Base-by-base conservation (phyloP, 108 stramenopile genomes). In the Cyclotella choctawhatcheeana region DNA sequence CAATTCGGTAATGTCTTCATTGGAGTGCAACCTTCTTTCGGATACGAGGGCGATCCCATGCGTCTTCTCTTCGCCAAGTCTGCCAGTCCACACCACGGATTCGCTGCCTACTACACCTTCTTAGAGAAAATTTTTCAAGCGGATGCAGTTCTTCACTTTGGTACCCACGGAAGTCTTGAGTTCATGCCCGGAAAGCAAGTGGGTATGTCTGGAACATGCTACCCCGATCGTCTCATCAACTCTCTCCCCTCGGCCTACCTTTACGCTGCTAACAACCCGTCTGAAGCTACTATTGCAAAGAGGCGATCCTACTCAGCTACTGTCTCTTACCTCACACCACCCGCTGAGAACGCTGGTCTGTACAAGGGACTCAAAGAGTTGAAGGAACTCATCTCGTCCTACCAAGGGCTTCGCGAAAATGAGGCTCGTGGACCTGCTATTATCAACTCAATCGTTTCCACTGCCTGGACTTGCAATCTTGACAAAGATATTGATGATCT, bases 161-260 rank as follows among this genome's bases (percentile, higher is more conserved):
- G 97, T 66, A 98, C 97, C 18, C 97, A 98, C 82, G 97, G 96
- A 58, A 89, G 87, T 79, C 80, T 97, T 31, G 97, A 97, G 76
- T 98, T 98, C 90, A 97, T 97, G 96, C 97, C 97, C 71, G 97
- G 97, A 76, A 97, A 97, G 88, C 97, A 97, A 83, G 97, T 98
- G 20, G 97, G 97, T 77, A 98, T 98, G 97, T 93, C 93, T 61
- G 97, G 96, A 58, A 94, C 95, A 18, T 98, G 97, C 89, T 98
- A 98, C 87, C 97, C 97, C 22, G 97, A 98, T 78, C 90, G 97
- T 58, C 77, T 98, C 31, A 97, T 97, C 90, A 95, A 92, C 89
- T 92, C 95, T 29, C 85, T 98, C 54, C 97, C 97, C 26, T 95
- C 94, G 54, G 87, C 96, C 0, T 98, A 98, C 90, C 88, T 97